Base-by-base conservation (phyloP, 1,139 yeast genomes). In the Candida albicans region DNA sequence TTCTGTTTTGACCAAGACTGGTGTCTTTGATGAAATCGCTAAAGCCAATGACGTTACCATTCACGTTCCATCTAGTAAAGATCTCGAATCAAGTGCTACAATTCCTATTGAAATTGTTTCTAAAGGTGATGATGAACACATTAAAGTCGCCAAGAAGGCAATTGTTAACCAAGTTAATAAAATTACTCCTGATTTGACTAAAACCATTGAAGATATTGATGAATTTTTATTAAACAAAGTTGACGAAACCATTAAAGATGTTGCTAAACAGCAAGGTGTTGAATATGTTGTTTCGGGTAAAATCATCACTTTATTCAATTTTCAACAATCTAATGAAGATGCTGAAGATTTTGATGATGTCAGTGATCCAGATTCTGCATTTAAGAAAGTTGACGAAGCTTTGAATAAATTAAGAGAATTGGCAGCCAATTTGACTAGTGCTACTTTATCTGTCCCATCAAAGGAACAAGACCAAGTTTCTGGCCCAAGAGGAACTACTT, bases 161-260 rank as follows among this genome's bases (percentile, higher is more conserved):
- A 71, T 93, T 50, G 89, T 93, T 47, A 72, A 79, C 27, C 68
- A 77, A 27, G 96, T 93, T 43, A 90, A 89, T 66, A 70, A 73
- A 43, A 75, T 84, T 48, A 72, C 88, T 18, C 96, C 97, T 35
- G 75, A 77, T 40, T 79, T 80, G 46, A 77, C 87, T 35, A 67
- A 71, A 52, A 70, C 70, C 8, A 68, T 89, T 42, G 63, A 68
- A 14, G 96, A 87, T 55, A 77, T 93, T 53, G 90, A 87, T 57
- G 70, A 79, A 11, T 84, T 87, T 59, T 80, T 90, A 50, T 70
- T 79, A 50, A 66, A 69, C 37, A 78, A 76, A 53, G 77, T 82
- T 22, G 73, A 75, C 26, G 66, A 67, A 51, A 69, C 67, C 43
- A 67, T 73, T 55, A 68, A 66, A 48, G 59, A 68, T 4, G 68